phyloP scores from a whole-genome alignment of 495 filamentous ascomycete species.

The Aspergillus incahuasiensis region DNA sequence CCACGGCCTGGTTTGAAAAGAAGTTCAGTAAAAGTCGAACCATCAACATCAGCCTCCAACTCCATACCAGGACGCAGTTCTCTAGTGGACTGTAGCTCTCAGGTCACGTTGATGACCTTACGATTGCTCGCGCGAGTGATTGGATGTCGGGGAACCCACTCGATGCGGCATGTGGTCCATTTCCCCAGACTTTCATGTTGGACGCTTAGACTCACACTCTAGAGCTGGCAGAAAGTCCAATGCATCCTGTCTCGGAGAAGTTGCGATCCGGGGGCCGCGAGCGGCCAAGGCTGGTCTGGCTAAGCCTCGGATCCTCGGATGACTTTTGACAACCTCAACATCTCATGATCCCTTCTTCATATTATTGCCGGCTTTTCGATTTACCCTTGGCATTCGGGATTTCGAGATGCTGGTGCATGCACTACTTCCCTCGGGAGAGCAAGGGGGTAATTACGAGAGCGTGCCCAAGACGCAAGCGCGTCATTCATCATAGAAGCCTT shows the following conservation, averaged over 20 bases:
- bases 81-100: background rate
- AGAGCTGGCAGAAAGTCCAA: background rate
- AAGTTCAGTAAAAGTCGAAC: too few relatives aligned
- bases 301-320: background rate
- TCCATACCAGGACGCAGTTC: background rate
- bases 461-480: too few relatives aligned
- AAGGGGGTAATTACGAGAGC: background rate
- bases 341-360: background rate
- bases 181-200: background rate
- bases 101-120: background rate
- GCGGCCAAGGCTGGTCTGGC: background rate
- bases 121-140: background rate
- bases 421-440: background rate
- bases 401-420: background rate
- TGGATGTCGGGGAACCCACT: background rate
- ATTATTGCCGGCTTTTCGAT: background rate
- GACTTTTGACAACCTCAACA: background rate
- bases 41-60: background rate
- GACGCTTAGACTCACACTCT: background rate
- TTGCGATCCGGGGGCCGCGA: background rate
- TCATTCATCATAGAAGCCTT: too few relatives aligned
- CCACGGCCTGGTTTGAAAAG: too few relatives aligned
- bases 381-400: background rate
- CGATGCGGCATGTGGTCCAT: background rate
- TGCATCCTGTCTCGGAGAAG: background rate